Conservation (phyloP, 768 basidiomycete genomes). For the Russula lepida region DNA sequence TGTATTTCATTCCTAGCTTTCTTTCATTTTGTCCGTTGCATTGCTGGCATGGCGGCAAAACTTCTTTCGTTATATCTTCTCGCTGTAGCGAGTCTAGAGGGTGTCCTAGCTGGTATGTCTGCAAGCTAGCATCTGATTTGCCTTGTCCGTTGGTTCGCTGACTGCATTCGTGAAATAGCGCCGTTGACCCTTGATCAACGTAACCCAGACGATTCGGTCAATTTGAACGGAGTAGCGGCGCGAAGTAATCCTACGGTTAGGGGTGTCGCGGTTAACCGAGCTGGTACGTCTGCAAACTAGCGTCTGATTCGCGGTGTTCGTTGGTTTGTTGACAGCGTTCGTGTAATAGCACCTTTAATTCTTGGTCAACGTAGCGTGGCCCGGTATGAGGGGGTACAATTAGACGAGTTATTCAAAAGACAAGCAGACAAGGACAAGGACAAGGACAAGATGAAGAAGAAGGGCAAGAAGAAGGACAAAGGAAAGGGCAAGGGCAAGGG, state of each 20-base stretch:
- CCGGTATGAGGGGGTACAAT: too few species aligned
- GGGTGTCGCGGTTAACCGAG: background rate
- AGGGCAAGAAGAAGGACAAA: too few species aligned
- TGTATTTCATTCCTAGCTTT: background rate
- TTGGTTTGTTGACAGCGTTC: background rate
- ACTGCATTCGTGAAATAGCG: background rate
- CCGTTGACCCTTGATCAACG: background rate
- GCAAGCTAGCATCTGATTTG: background rate
- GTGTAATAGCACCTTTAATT: background rate
- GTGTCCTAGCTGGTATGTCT: slow-evolving; percentile 1
- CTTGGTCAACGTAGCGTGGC: background rate
- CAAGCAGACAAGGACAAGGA: too few species aligned
- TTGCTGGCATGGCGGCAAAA: slow-evolving; percentile 9
- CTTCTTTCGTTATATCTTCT: slow-evolving; percentile 6
- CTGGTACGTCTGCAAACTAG: background rate
- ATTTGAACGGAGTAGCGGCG: too few species aligned
- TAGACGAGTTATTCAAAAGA: too few species aligned
- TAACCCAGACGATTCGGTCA: too few species aligned
- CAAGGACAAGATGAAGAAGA: too few species aligned
- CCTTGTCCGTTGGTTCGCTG: background rate
- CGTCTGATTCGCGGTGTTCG: background rate
- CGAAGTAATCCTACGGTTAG: too few species aligned
- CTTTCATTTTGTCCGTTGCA: background rate
- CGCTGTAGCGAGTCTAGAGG: slow-evolving; percentile 1
- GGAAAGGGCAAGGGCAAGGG: too few species aligned